phyloP scores from a whole-genome alignment of 2,329 filamentous ascomycete genomes.

The Rhinocladiella similis region DNA sequence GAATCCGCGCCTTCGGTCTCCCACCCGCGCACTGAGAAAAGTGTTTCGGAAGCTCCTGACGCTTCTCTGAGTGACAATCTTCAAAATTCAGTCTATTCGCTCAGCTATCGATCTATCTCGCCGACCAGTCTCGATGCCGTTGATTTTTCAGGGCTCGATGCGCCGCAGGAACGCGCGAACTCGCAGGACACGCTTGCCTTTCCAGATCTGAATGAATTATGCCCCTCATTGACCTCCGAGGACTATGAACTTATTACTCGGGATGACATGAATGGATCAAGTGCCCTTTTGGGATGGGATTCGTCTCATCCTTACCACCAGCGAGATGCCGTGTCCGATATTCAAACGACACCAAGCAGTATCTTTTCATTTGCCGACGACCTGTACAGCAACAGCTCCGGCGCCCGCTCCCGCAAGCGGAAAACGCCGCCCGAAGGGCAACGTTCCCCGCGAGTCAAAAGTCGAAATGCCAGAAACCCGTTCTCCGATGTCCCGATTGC shows the following conservation, averaged over 20 bases:
- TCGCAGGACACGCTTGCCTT: not conserved
- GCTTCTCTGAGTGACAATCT: not conserved
- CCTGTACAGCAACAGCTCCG: not conserved
- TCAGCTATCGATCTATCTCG: not conserved
- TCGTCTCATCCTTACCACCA: not conserved
- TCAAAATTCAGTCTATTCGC: not conserved
- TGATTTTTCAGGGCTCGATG: not conserved
- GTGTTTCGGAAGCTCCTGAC: not conserved
- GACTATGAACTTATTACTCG: not conserved
- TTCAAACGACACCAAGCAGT: not conserved
- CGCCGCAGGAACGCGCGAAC: not conserved
- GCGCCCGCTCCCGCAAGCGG: slow-evolving; percentile 12
- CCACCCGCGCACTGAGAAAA: not conserved
- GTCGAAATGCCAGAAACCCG: not conserved
- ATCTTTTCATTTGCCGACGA: not conserved
- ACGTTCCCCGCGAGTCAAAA: slow-evolving; percentile 4
- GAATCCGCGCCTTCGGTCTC: not conserved
- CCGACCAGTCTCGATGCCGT: not conserved
- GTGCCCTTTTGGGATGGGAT: not conserved
- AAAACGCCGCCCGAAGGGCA: slow-evolving; percentile 12
- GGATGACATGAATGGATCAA: not conserved
- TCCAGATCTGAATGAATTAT: not conserved
- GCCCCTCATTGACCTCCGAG: not conserved
- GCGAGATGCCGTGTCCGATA: not conserved
- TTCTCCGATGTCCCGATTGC: slow-evolving; percentile 19